These are phyloP conservation scores for Grifola frondosa DNA, from an alignment of 1,284 basidiomycete species.

Conservation along the genomic window DNA sequence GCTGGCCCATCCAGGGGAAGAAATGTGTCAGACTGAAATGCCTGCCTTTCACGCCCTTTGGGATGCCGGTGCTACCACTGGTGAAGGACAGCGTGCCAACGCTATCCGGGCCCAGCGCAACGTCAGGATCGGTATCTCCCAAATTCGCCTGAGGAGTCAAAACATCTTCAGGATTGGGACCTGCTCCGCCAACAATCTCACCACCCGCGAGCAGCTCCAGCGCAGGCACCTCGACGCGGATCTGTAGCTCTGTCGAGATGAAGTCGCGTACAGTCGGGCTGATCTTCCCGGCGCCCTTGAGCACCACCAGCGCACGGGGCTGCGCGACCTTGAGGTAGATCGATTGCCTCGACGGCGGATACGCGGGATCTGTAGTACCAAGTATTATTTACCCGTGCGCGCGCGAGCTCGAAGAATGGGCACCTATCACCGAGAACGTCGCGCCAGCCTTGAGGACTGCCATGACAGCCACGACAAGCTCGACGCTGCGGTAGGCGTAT, in stretches of 20 bases:
- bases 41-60: constrained; percentile 94
- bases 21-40: constrained; percentile 98
- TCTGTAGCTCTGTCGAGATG: constrained; percentile 77
- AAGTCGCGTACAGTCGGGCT: constrained; percentile 84
- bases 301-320: constrained; percentile 90
- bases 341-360: constrained; percentile 93
- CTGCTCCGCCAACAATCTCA: constrained; percentile 66
- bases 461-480: constrained; percentile 97
- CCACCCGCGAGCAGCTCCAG: constrained; percentile 73
- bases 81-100: constrained; percentile 96
- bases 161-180: constrained; percentile 46
- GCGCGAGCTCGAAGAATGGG: constrained; percentile 32
- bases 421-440: constrained; percentile 96
- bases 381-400: not conserved
- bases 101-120: constrained; percentile 92
- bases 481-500: constrained; percentile 96
- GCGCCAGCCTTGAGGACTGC: constrained; percentile 96
- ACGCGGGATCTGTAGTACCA: constrained; percentile 79
- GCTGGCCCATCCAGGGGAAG: constrained; percentile 99
- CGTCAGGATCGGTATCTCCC: constrained; percentile 73
- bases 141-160: constrained; percentile 52
- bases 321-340: constrained; percentile 94
- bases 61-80: constrained; percentile 96
- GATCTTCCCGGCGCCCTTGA: constrained; percentile 89
- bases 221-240: constrained; percentile 93